Evolutionary conservation across 306 rosid species (phyloP).

Genomic region (Prunus mongolica): DNA sequence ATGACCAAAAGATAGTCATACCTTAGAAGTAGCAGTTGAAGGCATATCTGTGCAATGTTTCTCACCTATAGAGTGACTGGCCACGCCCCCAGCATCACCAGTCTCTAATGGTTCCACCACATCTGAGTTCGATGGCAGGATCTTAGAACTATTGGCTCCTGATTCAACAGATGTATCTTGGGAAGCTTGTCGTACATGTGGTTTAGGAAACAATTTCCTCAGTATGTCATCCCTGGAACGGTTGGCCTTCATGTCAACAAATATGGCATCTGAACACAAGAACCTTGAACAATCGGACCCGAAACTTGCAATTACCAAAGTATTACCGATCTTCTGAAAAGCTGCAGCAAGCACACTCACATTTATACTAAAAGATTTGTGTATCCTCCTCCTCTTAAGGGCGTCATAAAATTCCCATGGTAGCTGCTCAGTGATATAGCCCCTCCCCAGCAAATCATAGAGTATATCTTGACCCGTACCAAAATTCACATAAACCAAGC

Average conservation of each 20-base stretch:
- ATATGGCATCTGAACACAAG: slow-evolving; percentile 33
- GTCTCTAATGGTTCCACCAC: background rate
- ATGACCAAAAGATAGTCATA: too few species aligned
- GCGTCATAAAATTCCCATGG: slow-evolving; percentile 34
- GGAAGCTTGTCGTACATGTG: background rate
- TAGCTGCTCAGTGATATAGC: slow-evolving; percentile 16
- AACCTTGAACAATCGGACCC: slow-evolving; percentile 4
- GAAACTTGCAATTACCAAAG: slow-evolving; percentile 44
- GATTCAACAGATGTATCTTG: background rate
- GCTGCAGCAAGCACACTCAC: slow-evolving; percentile 41
- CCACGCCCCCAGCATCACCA: background rate
- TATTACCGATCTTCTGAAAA: slow-evolving; percentile 40
- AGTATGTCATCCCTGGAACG: slow-evolving; percentile 21
- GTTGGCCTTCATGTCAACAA: slow-evolving; percentile 30
- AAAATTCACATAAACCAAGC: slow-evolving; percentile 42
- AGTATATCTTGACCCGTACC: slow-evolving; percentile 19
- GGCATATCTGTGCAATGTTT: background rate
- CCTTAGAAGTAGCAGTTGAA: background rate
- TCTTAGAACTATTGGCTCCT: slow-evolving; percentile 10
- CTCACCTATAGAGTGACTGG: background rate
- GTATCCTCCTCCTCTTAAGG: slow-evolving; percentile 21
- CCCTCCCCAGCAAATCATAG: slow-evolving; percentile 16
- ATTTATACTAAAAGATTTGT: background rate
- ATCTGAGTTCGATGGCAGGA: background rate
- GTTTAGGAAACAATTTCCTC: slow-evolving; percentile 27